Evolutionary conservation across 805 yeast species (phyloP).

Genomic region (Schwanniomyces yamadae): DNA sequence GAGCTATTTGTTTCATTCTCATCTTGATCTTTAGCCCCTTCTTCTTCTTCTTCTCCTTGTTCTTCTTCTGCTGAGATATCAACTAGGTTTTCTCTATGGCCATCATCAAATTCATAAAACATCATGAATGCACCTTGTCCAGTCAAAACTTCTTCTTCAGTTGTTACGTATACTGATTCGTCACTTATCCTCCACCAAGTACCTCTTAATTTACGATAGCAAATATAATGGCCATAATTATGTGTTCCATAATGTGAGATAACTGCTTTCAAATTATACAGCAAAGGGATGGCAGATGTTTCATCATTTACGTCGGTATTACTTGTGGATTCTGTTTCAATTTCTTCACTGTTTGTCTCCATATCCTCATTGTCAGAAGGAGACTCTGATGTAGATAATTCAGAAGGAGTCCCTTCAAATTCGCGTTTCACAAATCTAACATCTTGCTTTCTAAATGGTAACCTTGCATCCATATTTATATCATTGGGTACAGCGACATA

Average conservation of each 20-base stretch:
- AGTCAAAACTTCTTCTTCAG: slow-evolving; percentile 74
- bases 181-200: slow-evolving; percentile 97
- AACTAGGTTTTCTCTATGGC: slow-evolving; percentile 21
- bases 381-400: slow-evolving; percentile 8
- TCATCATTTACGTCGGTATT: slow-evolving; percentile 6
- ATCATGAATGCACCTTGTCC: slow-evolving; percentile 92
- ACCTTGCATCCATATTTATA: slow-evolving; percentile 77
- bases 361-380: slow-evolving; percentile 8
- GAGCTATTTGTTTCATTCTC: no score
- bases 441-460: slow-evolving; percentile 66
- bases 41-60: slow-evolving; percentile 3
- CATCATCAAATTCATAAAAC: slow-evolving; percentile 65
- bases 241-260: slow-evolving; percentile 95
- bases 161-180: slow-evolving; percentile 77
- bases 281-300: slow-evolving; percentile 36
- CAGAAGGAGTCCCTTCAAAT: not conserved
- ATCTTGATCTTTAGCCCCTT: not conserved
- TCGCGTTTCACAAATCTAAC: slow-evolving; percentile 15
- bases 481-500: slow-evolving; percentile 70
- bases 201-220: slow-evolving; percentile 77
- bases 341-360: slow-evolving; percentile 6
- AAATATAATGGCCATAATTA: slow-evolving; percentile 95
- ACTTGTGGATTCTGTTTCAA: slow-evolving; percentile 9
- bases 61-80: slow-evolving; percentile 12
- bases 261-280: slow-evolving; percentile 77